Conservation (phyloP, 1,139 yeast species). For the Neolecta irregularis region DNA sequence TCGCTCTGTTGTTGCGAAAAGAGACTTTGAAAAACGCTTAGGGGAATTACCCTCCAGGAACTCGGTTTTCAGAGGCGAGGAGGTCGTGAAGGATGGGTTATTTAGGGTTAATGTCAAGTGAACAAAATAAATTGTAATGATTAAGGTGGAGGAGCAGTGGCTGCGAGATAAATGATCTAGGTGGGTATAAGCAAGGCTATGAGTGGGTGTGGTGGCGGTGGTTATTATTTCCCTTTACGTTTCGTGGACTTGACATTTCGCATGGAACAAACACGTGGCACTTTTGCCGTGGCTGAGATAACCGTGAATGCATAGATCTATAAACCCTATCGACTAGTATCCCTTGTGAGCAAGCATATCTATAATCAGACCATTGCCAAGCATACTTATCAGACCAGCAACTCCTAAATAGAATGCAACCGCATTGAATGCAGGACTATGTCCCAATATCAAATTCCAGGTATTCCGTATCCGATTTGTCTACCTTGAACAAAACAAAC, state of each 20-base stretch:
- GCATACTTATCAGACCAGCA: constrained; percentile 57
- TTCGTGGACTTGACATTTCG: constrained; percentile 18
- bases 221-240: no score
- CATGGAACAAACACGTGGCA: no score
- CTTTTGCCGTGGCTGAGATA: constrained; percentile 19
- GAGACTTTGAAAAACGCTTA: constrained; percentile 4
- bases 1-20: no score
- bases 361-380: constrained; percentile 39
- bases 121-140: not conserved
- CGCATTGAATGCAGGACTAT: constrained; percentile 45
- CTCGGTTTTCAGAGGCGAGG: no score
- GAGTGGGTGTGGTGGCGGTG: no score
- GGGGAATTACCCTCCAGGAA: not conserved
- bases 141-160: constrained; percentile 17
- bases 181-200: no score
- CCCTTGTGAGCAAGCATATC: not conserved
- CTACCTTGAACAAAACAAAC: constrained; percentile 29
- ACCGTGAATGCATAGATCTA: constrained; percentile 17
- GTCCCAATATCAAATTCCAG: constrained; percentile 17
- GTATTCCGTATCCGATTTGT: constrained; percentile 38
- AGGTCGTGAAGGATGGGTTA: no score
- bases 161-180: constrained; percentile 19
- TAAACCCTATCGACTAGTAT: constrained; percentile 4
- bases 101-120: no score
- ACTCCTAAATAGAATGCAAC: constrained; percentile 60